phyloP scores from a whole-genome alignment of 495 filamentous ascomycete genomes.

The Daldinia decipiens region DNA sequence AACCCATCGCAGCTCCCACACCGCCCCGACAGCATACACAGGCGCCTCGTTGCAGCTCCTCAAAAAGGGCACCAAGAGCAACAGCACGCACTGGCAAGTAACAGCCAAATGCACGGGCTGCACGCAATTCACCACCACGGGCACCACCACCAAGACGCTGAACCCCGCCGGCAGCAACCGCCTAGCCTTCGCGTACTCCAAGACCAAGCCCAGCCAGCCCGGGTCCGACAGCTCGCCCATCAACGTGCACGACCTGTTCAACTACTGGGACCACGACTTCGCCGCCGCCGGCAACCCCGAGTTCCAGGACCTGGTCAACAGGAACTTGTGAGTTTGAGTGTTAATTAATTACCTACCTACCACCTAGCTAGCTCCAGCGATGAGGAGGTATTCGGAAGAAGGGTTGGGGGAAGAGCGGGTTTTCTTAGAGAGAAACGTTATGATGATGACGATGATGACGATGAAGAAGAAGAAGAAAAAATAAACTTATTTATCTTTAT shows the following conservation, averaged over 20 bases:
- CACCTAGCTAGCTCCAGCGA: neutral
- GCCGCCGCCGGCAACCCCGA: conserved; percentile 49
- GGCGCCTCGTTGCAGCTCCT: conserved; percentile 49
- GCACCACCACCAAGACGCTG: conserved; percentile 45
- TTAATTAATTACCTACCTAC: too few species aligned
- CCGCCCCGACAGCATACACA: conserved; percentile 45
- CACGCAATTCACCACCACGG: conserved; percentile 48
- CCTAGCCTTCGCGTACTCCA: conserved; percentile 57
- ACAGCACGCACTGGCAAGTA: conserved; percentile 59
- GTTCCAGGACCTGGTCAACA: conserved; percentile 49
- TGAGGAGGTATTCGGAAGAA: conserved; percentile 6
- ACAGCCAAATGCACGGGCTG: conserved; percentile 57
- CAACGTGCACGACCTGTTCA: conserved; percentile 52
- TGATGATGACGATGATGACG: neutral
- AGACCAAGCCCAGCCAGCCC: conserved; percentile 45
- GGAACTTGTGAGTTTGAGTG: conserved; percentile 50
- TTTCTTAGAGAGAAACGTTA: neutral
- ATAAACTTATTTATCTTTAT: neutral
- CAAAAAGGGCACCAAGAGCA: conserved; percentile 51
- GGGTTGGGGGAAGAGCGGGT: neutral
- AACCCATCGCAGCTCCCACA: conserved; percentile 46
- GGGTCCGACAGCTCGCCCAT: conserved; percentile 48
- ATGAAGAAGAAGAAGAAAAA: neutral
- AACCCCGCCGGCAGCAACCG: conserved; percentile 52
- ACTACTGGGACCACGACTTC: conserved; percentile 60